Conservation (phyloP, 352 stramenopile species). For the Pythium plurisporium region DNA sequence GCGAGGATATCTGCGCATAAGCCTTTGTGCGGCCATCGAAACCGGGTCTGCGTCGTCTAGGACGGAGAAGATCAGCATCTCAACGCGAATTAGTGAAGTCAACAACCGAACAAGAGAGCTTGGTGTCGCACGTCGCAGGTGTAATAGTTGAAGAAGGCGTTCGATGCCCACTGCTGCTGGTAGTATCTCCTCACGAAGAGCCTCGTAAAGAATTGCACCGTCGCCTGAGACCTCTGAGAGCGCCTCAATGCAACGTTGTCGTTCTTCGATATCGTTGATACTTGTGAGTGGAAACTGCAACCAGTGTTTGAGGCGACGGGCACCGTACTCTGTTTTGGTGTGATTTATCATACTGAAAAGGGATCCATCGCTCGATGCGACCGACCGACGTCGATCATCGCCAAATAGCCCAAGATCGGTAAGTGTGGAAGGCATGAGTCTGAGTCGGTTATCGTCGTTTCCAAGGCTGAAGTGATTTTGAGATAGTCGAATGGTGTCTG, state of each 20-base stretch:
- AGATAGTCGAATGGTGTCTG: neutral
- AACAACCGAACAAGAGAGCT: neutral
- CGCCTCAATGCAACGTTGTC: conserved; percentile 5
- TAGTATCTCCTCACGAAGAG: conserved; percentile 1
- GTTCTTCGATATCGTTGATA: conserved; percentile 5
- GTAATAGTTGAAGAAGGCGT: conserved; percentile 2
- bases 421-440: neutral
- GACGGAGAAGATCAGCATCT: neutral
- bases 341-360: conserved; percentile 20
- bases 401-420: conserved; percentile 1
- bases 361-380: neutral
- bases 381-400: neutral
- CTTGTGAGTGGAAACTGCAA: conserved; percentile 3
- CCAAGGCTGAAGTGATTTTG: neutral
- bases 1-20: neutral
- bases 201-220: conserved; percentile 1
- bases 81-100: neutral
- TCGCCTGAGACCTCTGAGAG: neutral
- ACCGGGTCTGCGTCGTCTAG: neutral
- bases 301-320: conserved; percentile 11
- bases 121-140: conserved; percentile 8
- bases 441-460: neutral
- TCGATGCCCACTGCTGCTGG: neutral
- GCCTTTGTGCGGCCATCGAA: neutral
- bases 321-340: conserved; percentile 10